Evolutionary conservation across 75 land plant species (phyloP), one percentile per base, ranked within the genome.

Genomic region (Selaginella moellendorffii): DNA sequence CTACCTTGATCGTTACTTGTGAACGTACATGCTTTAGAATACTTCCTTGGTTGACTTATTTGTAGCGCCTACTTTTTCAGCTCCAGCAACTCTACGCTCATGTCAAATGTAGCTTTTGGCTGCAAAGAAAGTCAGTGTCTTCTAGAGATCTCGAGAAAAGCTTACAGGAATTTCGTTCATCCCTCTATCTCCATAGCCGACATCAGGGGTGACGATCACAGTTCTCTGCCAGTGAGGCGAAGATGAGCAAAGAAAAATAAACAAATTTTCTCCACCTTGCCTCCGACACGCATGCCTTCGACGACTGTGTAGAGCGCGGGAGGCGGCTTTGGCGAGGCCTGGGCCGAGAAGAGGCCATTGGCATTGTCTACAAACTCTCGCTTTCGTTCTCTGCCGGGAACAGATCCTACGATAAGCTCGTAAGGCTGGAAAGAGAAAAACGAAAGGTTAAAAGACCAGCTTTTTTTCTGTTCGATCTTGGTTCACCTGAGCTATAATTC

Each of bases 251-350:
- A n/a, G n/a, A n/a, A n/a, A n/a, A n/a, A n/a, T n/a, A n/a, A n/a
- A n/a, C n/a, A n/a, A n/a, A n/a, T n/a, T n/a, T n/a, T n/a, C n/a
- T n/a, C n/a, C 59, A 91, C 97, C 86, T 83, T 85, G 23, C 93
- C 93, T 25, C 97, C 97, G 0, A 83, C 86, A 71, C 66, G 84
- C 97, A 91, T 91, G 29, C 97, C 97, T 77, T 87, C 78, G 30
- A 85, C 80, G 51, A 85, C 66, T 26, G 82, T 60, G 61, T 91
- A 91, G 78, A 91, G 67, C 27, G 97, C 97, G 25, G 82, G 69
- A 54, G 97, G 97, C 14, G 97, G 97, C 74, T 91, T 91, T 52
- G 97, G 97, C 26, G 97, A 68, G 65, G 97, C 97, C 63, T 91
- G 97, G 54, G 97, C 97, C 67, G 97, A 91, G 64, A 82, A 87